These are phyloP conservation scores for Aegilops speltoides DNA, from an alignment of 176 grass and related monocot species.

Conservation along the genomic window DNA sequence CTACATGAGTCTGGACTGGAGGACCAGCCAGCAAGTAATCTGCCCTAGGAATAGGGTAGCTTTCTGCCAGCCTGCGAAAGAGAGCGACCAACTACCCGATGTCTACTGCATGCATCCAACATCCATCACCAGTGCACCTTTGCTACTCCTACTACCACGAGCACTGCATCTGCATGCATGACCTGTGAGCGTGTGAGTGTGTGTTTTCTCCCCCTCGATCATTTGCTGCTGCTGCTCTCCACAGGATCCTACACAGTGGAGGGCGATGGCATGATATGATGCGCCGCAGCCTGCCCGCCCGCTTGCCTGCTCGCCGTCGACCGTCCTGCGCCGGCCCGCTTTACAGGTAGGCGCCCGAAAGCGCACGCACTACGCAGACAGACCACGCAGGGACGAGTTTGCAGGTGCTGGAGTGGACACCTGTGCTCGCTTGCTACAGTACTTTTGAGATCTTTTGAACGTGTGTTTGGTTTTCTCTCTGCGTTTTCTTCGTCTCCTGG, in stretches of 20 bases:
- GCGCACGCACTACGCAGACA: not conserved
- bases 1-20: not conserved
- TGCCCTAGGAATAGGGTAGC: not conserved
- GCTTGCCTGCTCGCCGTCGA: not conserved
- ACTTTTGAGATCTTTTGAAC: not conserved
- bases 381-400: not conserved
- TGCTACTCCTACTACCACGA: too few relatives aligned
- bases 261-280: constrained; percentile 6
- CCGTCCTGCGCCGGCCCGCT: not conserved
- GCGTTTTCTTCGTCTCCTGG: too few relatives aligned
- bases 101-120: constrained; percentile 26
- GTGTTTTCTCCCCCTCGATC: constrained; percentile 24
- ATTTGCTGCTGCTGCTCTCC: constrained; percentile 30
- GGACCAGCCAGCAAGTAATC: constrained; percentile 21
- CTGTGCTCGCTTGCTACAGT: not conserved
- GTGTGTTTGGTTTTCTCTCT: not conserved
- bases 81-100: not conserved
- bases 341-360: not conserved
- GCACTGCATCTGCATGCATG: not conserved
- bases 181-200: not conserved
- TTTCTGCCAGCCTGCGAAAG: constrained; percentile 35
- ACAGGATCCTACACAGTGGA: constrained; percentile 17
- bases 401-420: not conserved
- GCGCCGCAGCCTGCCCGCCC: not conserved
- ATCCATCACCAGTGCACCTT: not conserved